Percentiles rank a stretch among this genome's conserved stretches.
Conservation (phyloP, 208 protist species). For the Leishmania gerbilli region DNA sequence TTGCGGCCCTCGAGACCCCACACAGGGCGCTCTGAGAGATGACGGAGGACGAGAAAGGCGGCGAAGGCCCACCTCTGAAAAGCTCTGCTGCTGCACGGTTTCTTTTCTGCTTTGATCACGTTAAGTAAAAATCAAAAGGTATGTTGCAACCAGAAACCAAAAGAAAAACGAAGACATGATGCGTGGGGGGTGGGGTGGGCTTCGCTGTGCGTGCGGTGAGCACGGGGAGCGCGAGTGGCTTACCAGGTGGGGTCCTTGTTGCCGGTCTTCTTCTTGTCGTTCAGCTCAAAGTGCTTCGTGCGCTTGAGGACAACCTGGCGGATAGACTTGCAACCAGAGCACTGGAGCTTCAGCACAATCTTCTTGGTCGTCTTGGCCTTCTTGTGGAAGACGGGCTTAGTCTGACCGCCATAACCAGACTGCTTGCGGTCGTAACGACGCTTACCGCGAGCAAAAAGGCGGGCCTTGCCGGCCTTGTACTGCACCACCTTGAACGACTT, state of each 20-base stretch:
- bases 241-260: constrained; percentile 94
- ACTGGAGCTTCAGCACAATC: constrained; percentile 99
- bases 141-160: not conserved
- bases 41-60: not conserved
- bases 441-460: constrained; percentile 98
- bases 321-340: constrained; percentile 96
- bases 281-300: constrained; percentile 99
- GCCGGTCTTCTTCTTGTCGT: constrained; percentile 93
- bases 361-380: constrained; percentile 99
- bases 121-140: not conserved
- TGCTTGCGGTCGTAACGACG: constrained; percentile 99
- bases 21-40: not conserved
- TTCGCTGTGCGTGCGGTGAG: not conserved
- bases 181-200: not conserved
- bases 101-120: not conserved
- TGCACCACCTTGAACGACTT: constrained; percentile 98
- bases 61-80: not conserved
- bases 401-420: constrained; percentile 99
- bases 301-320: constrained; percentile 96
- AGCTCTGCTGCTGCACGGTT: no score
- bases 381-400: constrained; percentile 99
- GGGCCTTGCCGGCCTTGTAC: constrained; percentile 99
- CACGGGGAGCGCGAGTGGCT: not conserved
- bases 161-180: not conserved
- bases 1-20: not conserved